These are phyloP conservation scores for Mortierella hygrophila DNA, from an alignment of 192 early-diverging fungal genomes.

Conservation along the genomic window DNA sequence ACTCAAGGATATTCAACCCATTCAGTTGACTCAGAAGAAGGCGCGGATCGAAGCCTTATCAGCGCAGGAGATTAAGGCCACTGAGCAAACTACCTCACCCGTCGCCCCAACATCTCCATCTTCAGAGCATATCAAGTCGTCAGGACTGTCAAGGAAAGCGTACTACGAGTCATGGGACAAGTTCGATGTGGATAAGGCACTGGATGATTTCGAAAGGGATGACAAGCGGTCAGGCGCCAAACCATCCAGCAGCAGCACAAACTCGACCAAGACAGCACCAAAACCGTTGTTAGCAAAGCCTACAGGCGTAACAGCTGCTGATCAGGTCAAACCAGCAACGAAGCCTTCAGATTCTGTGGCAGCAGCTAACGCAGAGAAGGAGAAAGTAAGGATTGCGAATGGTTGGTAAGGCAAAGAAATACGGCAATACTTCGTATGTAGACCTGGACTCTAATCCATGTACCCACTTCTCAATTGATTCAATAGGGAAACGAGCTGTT, in stretches of 20 bases:
- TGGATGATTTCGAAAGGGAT: slow-evolving; percentile 10
- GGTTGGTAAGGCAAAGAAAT: neutral
- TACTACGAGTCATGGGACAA: slow-evolving; percentile 39
- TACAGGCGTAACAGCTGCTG: neutral
- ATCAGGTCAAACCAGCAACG: neutral
- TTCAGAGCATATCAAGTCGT: neutral
- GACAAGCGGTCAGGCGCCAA: neutral
- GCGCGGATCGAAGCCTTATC: neutral
- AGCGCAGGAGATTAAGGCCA: neutral
- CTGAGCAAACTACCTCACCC: slow-evolving; percentile 11
- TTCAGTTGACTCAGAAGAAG: neutral
- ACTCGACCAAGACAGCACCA: neutral
- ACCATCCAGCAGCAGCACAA: neutral
- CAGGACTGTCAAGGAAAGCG: slow-evolving; percentile 13
- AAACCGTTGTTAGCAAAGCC: neutral
- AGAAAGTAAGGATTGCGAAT: slow-evolving; percentile 17
- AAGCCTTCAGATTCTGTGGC: slow-evolving; percentile 1
- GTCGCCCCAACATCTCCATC: neutral
- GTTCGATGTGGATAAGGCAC: slow-evolving; percentile 29
- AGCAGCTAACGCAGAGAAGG: slow-evolving; percentile 34
- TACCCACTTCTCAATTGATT: neutral
- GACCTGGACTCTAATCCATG: neutral
- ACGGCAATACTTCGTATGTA: neutral
- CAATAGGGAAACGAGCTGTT: slow-evolving; percentile 28
- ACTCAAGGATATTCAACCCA: slow-evolving; percentile 21